Evolutionary conservation across 2,329 filamentous ascomycete species (phyloP).

Genomic region (Albifimbria verrucaria): DNA sequence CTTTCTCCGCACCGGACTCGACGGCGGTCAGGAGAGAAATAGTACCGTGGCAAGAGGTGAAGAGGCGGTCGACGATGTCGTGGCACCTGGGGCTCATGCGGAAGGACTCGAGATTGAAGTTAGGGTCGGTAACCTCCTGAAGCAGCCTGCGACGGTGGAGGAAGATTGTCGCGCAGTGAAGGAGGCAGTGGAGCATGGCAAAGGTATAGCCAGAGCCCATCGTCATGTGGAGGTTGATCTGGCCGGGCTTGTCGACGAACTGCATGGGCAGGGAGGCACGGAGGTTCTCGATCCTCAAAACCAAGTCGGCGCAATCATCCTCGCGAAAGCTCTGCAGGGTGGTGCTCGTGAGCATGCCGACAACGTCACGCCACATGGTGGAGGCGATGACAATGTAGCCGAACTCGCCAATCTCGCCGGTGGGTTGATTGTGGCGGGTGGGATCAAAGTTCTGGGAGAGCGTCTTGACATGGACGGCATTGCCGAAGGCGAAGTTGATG

Average conservation of each 20-base stretch:
- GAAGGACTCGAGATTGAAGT: slow-evolving; percentile 53
- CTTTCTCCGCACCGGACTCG: slow-evolving; percentile 55
- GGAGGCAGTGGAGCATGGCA: slow-evolving; percentile 59
- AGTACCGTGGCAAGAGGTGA: slow-evolving; percentile 57
- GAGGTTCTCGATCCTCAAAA: slow-evolving; percentile 53
- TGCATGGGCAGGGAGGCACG: slow-evolving; percentile 54
- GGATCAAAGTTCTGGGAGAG: slow-evolving; percentile 39
- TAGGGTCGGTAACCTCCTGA: slow-evolving; percentile 52
- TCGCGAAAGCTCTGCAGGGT: slow-evolving; percentile 51
- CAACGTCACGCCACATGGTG: slow-evolving; percentile 59
- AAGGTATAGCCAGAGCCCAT: slow-evolving; percentile 63
- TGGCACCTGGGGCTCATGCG: slow-evolving; percentile 47
- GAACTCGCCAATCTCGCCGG: slow-evolving; percentile 56
- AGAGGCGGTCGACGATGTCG: slow-evolving; percentile 53
- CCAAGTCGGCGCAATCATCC: slow-evolving; percentile 46
- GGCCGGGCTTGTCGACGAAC: slow-evolving; percentile 58
- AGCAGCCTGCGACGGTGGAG: slow-evolving; percentile 58
- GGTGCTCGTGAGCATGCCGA: slow-evolving; percentile 57
- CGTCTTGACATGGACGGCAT: slow-evolving; percentile 57
- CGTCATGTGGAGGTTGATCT: slow-evolving; percentile 60
- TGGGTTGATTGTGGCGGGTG: slow-evolving; percentile 30
- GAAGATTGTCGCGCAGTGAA: slow-evolving; percentile 60
- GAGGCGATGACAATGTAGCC: slow-evolving; percentile 59
- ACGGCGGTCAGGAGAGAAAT: slow-evolving; percentile 53
- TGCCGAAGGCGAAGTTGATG: slow-evolving; percentile 62